These are phyloP conservation scores for Cladobotryum protrusum DNA, from an alignment of 2,329 filamentous ascomycete genomes.

Conservation along the genomic window DNA sequence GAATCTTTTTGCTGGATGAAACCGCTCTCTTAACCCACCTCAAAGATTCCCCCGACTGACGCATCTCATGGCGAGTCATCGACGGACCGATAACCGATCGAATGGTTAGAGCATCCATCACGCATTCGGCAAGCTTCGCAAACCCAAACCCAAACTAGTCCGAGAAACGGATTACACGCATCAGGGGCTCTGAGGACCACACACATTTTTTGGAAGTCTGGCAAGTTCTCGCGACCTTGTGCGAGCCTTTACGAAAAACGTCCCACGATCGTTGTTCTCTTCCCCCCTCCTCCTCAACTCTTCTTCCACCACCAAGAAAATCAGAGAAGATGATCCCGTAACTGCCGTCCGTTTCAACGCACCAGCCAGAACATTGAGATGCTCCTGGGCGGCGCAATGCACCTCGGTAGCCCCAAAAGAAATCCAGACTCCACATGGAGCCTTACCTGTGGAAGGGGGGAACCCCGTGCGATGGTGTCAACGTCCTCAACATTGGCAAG, in stretches of 20 bases:
- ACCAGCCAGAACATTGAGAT: constrained; percentile 99
- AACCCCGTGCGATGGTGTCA: constrained; percentile 95
- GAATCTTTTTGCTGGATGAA: constrained; percentile 1
- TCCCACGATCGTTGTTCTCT: constrained; percentile 19
- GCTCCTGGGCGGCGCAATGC: constrained; percentile 92
- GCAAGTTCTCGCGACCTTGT: constrained; percentile 37
- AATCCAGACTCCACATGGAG: constrained; percentile 99
- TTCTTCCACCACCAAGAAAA: constrained; percentile 28
- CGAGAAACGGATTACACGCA: constrained; percentile 18
- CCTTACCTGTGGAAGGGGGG: constrained; percentile 99
- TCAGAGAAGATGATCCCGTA: constrained; percentile 84
- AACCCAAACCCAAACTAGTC: constrained; percentile 17
- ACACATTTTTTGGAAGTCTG: constrained; percentile 35
- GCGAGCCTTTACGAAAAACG: constrained; percentile 21
- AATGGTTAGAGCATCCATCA: constrained; percentile 18
- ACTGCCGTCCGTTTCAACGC: constrained; percentile 90
- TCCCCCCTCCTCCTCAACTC: constrained; percentile 21
- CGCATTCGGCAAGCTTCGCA: constrained; percentile 16
- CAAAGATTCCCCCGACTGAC: not conserved
- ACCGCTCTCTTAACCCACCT: constrained; percentile 1
- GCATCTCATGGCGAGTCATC: not conserved
- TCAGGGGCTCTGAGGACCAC: constrained; percentile 33
- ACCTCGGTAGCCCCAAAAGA: constrained; percentile 98
- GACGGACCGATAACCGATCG: not conserved
- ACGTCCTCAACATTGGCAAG: constrained; percentile 99